A percentile compares a stretch with the other conserved stretches of the same genome.
phyloP scores from a whole-genome alignment of 1,284 basidiomycete genomes.

The Porodaedalea pini region DNA sequence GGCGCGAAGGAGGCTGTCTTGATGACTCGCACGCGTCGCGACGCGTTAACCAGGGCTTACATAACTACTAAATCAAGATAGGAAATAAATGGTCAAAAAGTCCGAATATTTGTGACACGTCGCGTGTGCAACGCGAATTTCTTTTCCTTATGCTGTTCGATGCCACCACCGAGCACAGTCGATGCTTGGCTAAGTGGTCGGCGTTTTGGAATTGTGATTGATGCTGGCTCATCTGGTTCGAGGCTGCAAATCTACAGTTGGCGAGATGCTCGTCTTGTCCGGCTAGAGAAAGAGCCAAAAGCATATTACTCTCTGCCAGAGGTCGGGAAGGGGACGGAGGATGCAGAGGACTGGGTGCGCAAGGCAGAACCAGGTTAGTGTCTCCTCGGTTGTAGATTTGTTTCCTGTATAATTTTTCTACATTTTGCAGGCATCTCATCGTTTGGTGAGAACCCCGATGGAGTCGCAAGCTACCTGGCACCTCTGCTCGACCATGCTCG shows the following conservation, averaged over 20 bases:
- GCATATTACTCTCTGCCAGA: slow-evolving; percentile 61
- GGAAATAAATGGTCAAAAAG: neutral
- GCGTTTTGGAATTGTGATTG: slow-evolving; percentile 93
- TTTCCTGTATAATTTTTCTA: neutral
- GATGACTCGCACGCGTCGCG: neutral
- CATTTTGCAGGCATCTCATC: slow-evolving; percentile 76
- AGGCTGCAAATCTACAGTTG: slow-evolving; percentile 97
- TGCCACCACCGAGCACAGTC: slow-evolving; percentile 69
- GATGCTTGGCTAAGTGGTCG: slow-evolving; percentile 74
- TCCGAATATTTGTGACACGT: slow-evolving; percentile 2
- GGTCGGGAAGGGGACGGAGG: slow-evolving; percentile 88
- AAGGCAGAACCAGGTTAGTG: slow-evolving; percentile 90
- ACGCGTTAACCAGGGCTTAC: neutral
- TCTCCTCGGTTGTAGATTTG: slow-evolving; percentile 16
- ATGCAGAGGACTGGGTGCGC: slow-evolving; percentile 80
- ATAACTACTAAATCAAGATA: neutral
- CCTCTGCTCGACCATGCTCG: slow-evolving; percentile 85
- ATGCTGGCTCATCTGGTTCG: slow-evolving; percentile 97
- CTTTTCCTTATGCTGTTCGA: slow-evolving; percentile 29
- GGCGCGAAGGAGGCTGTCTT: too few relatives aligned
- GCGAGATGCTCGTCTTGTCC: slow-evolving; percentile 71
- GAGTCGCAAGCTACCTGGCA: slow-evolving; percentile 71
- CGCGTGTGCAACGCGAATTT: neutral
- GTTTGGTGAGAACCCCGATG: slow-evolving; percentile 67
- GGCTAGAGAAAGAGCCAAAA: slow-evolving; percentile 41